Conservation (phyloP, 805 yeast species). For the Metschnikowia continentalis region DNA sequence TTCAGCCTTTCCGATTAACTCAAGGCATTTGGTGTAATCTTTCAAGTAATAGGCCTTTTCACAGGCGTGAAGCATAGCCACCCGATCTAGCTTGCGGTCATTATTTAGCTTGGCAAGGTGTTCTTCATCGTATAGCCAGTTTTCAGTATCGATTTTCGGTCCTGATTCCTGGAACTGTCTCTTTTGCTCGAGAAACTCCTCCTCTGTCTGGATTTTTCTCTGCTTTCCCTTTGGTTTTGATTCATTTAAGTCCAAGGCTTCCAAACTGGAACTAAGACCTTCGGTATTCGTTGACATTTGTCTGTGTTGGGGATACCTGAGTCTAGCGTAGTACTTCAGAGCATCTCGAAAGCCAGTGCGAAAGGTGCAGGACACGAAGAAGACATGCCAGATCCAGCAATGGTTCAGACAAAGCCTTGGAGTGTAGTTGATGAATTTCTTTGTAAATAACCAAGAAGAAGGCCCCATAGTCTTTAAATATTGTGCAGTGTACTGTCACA, state of each 20-base stretch:
- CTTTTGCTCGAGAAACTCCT: constrained; percentile 53
- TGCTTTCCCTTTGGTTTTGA: constrained; percentile 15
- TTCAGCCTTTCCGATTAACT: constrained; percentile 38
- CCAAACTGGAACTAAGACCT: neutral
- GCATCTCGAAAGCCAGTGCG: neutral
- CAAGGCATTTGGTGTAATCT: constrained; percentile 49
- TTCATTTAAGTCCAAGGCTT: neutral
- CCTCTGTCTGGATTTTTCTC: constrained; percentile 71
- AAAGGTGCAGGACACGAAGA: neutral
- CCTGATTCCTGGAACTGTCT: constrained; percentile 50
- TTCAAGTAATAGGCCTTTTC: constrained; percentile 59
- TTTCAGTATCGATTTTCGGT: constrained; percentile 48
- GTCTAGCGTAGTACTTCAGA: neutral
- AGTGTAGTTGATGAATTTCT: neutral
- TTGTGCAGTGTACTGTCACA: neutral
- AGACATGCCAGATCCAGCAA: neutral
- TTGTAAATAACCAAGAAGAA: neutral
- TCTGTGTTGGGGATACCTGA: neutral
- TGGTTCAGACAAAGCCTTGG: neutral
- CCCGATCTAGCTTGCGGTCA: constrained; percentile 49
- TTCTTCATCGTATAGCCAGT: constrained; percentile 36
- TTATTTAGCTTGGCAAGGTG: constrained; percentile 27
- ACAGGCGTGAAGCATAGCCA: constrained; percentile 51
- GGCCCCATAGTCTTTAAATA: neutral
- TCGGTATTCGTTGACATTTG: neutral